Evolutionary conservation across 2,329 filamentous ascomycete species (phyloP), one percentile per base, ranked within the genome.

Genomic region (Aulographum hederae): DNA sequence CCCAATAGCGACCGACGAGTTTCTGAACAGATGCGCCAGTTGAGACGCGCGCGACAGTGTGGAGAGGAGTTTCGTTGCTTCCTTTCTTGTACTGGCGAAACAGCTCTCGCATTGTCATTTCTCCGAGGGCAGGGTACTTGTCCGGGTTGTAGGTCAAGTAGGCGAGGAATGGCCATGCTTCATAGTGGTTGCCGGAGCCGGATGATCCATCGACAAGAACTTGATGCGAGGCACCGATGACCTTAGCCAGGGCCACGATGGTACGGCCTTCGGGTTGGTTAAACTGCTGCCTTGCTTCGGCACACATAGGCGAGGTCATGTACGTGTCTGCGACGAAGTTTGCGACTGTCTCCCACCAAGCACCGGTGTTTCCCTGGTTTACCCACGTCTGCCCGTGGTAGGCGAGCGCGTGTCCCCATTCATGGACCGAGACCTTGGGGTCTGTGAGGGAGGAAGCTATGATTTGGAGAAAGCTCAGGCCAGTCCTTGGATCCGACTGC

Each of bases 261-360:
- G 57, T 56, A 11, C 46, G 41, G 3, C 50, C 50, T 5, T 42
- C 41, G 1, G 47, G 32, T 34, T 57, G 54, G 15, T 45, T 47
- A 32, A 53, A 48, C 12, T 46, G 43, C 2, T 43, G 29, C n/a
- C 61, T 46, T 1, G 58, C 52, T 0, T 39, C 39, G 2, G 51
- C 54, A 38, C 63, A 66, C 3, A 57, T 44, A 1, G 54, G 43
- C 0, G 57, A 61, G 1, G 60, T 63, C 34, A 56, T 49, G 43
- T 59, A 65, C 0, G 55, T 59, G 34, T 65, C 61, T 3, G 60
- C 58, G 4, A 65, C 50, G 46, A 55, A 65, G 37, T 66, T 61
- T 23, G 61, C 61, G 0, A 65, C 45, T 1, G 60, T 57, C 44
- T 65, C 62, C 59, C 59, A 63, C 61, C 61, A 65, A 3, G 60